Evolutionary conservation across 2,329 filamentous ascomycete species (phyloP).

Genomic region (Tolypocladium tundrense): DNA sequence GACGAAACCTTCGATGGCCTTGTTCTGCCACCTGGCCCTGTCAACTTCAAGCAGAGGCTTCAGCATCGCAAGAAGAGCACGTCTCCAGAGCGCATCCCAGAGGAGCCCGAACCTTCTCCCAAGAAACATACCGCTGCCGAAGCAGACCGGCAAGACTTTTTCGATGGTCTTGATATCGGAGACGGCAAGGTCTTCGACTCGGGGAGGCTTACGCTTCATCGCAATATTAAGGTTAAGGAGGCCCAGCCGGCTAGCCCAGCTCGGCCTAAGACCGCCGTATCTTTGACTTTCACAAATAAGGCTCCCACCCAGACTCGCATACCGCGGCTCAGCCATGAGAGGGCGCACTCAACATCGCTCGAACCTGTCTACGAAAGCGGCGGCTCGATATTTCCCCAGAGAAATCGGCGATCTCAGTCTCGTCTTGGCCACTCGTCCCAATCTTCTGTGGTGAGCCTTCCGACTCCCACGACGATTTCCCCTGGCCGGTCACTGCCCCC

Average conservation of each 20-base stretch:
- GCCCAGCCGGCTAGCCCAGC: slow-evolving; percentile 58
- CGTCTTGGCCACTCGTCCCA: slow-evolving; percentile 59
- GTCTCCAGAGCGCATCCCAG: slow-evolving; percentile 39
- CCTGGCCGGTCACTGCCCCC: slow-evolving; percentile 43
- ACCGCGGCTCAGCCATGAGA: slow-evolving; percentile 65
- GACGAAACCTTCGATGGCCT: slow-evolving; percentile 89
- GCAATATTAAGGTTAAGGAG: slow-evolving; percentile 82
- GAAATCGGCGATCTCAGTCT: slow-evolving; percentile 53
- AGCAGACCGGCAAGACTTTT: slow-evolving; percentile 62
- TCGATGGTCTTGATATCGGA: slow-evolving; percentile 78
- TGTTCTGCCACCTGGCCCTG: slow-evolving; percentile 68
- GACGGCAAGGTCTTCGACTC: slow-evolving; percentile 73
- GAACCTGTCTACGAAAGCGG: slow-evolving; percentile 90
- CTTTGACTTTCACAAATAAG: slow-evolving; percentile 86
- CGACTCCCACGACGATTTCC: slow-evolving; percentile 49
- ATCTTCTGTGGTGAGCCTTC: slow-evolving; percentile 55
- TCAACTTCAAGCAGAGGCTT: slow-evolving; percentile 73
- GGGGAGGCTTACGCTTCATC: slow-evolving; percentile 74
- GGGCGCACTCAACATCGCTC: slow-evolving; percentile 60
- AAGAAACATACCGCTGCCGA: slow-evolving; percentile 24
- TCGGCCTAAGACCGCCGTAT: slow-evolving; percentile 65
- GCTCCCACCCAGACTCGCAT: slow-evolving; percentile 58
- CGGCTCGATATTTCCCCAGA: slow-evolving; percentile 52
- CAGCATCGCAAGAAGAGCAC: slow-evolving; percentile 57
- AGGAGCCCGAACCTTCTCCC: slow-evolving; percentile 22